These are phyloP conservation scores for Moricandia moricandioides DNA, from an alignment of 345 rosid species.

Conservation along the genomic window DNA sequence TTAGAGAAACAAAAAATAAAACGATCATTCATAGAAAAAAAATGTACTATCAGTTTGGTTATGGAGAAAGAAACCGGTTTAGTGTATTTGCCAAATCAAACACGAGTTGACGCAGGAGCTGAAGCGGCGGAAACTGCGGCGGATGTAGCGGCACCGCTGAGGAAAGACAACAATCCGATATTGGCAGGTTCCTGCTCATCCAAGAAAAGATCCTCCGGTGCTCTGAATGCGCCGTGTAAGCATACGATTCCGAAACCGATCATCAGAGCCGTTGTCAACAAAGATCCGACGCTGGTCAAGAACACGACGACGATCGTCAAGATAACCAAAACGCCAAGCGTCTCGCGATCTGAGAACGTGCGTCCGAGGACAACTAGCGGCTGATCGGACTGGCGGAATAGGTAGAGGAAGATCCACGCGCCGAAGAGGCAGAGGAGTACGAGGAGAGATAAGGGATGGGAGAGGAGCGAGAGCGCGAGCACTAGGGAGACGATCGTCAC, in stretches of 20 bases:
- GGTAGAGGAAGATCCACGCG: constrained; percentile 65
- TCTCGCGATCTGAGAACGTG: constrained; percentile 71
- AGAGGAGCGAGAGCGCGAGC: constrained; percentile 65
- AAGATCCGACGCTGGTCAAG: constrained; percentile 71
- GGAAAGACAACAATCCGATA: constrained; percentile 62
- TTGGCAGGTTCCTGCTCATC: constrained; percentile 69
- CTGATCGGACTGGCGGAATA: constrained; percentile 74
- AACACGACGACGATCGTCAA: constrained; percentile 60
- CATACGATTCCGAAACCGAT: constrained; percentile 65
- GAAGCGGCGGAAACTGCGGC: constrained; percentile 64
- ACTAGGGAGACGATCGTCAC: constrained; percentile 53
- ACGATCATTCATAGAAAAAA: not conserved
- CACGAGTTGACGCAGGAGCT: constrained; percentile 49
- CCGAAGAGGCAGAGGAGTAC: constrained; percentile 58
- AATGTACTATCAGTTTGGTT: not conserved
- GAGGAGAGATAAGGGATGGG: constrained; percentile 68
- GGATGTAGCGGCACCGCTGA: constrained; percentile 60
- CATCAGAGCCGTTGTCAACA: constrained; percentile 63
- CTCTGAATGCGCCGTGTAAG: constrained; percentile 75
- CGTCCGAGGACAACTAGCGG: constrained; percentile 60
- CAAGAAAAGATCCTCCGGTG: constrained; percentile 76
- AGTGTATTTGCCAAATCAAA: not conserved
- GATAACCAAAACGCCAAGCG: constrained; percentile 55
- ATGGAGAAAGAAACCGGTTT: not conserved
- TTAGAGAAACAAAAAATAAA: not conserved